Evolutionary conservation across 169 alveolate genomes (phyloP), one percentile per base, ranked within the genome.

Genomic region (Cryptosporidium canis): DNA sequence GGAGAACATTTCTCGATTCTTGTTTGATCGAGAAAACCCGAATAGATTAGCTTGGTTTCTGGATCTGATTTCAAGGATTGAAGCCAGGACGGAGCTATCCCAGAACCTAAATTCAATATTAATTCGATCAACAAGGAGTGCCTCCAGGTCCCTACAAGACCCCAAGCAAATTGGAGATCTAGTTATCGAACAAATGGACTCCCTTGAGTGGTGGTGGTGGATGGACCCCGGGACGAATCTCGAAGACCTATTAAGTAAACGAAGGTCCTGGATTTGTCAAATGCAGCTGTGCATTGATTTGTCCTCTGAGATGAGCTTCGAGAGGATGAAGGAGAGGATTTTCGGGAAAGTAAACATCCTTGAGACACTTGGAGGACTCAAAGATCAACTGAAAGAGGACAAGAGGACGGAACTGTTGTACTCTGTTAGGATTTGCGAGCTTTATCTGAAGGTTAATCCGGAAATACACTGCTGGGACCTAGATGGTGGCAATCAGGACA

Each of bases 151-250:
- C 0, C 47, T 11, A 16, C 4, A 35, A 31, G 45, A 61, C 8
- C 27, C 45, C 2, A 29, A 61, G 12, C n/a, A 27, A 61, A 31
- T 27, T 12, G 24, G 6, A 4, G 45, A 67, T 27, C 1, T 7
- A 1, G 44, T 67, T 1, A 5, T 67, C 16, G 14, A 0, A 44
- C 66, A 67, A 21, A 67, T 67, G 83, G 44, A 44, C 12, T 29
- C 56, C 63, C 33, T 67, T 18, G 65, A 67, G 41, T 67, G 83
- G 83, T 67, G 56, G 56, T 67, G 83, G 83, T 67, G 83, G 83
- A 3, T 43, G 39, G 33, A 51, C 5, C 14, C 45, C 18, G 33
- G 9, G 18, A 27, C 18, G 3, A 24, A 67, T 7, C 18, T 24
- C 11, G 68, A 61, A 7, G 68, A 9, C n/a, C 3, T 61, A 18